These are phyloP conservation scores for Metschnikowia henanensis DNA, from an alignment of 805 yeast genomes.

Conservation along the genomic window DNA sequence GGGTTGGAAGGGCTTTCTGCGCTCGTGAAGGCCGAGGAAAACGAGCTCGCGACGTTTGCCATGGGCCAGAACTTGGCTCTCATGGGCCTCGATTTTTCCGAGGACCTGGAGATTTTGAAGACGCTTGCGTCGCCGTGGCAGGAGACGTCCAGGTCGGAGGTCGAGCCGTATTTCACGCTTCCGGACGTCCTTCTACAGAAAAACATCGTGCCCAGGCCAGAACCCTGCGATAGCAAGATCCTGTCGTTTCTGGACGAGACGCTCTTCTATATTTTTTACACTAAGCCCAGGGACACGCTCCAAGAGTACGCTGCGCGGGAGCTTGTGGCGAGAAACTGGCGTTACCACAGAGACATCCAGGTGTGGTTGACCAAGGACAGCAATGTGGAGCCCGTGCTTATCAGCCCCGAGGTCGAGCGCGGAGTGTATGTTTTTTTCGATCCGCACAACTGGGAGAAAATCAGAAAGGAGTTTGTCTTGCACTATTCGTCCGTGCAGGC, in stretches of 20 bases:
- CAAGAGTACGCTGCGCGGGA: constrained; percentile 95
- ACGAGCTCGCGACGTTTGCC: constrained; percentile 64
- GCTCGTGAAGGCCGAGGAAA: constrained; percentile 60
- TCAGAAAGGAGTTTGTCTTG: constrained; percentile 64
- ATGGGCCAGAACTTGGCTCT: constrained; percentile 73
- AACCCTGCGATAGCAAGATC: constrained; percentile 49
- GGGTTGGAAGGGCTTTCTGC: constrained; percentile 67
- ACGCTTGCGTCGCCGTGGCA: constrained; percentile 93
- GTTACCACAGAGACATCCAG: constrained; percentile 93
- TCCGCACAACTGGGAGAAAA: constrained; percentile 94
- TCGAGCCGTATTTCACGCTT: constrained; percentile 75
- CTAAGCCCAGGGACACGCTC: constrained; percentile 87
- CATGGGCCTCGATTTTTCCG: constrained; percentile 60
- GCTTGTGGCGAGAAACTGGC: constrained; percentile 90
- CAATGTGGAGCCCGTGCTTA: constrained; percentile 79
- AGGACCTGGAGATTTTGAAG: constrained; percentile 50
- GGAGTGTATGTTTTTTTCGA: constrained; percentile 95
- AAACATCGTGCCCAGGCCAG: constrained; percentile 40
- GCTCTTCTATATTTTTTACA: constrained; percentile 87
- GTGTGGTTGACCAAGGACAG: constrained; percentile 97
- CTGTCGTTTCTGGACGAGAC: constrained; percentile 84
- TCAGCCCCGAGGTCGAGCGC: constrained; percentile 79
- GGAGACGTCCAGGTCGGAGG: constrained; percentile 86
- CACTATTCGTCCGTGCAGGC: constrained; percentile 44
- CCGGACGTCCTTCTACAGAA: constrained; percentile 48